These are phyloP conservation scores for Colletotrichum spinosum DNA, from an alignment of 2,329 filamentous ascomycete species.

Conservation along the genomic window DNA sequence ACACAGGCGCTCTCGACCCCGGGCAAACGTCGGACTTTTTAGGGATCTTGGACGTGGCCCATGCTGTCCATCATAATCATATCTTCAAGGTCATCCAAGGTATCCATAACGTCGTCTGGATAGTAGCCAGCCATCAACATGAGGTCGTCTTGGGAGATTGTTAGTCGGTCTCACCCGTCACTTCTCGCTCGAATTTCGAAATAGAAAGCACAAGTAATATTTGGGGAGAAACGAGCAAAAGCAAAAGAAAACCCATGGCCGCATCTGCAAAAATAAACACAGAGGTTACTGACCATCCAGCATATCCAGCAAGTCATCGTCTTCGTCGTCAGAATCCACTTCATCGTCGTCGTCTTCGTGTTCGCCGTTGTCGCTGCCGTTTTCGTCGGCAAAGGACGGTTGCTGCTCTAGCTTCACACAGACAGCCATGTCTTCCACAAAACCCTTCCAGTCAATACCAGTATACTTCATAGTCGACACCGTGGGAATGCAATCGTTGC, in stretches of 20 bases:
- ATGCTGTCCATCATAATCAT: conserved; percentile 18
- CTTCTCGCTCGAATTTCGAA: conserved; percentile 3
- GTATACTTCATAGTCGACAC: conserved; percentile 42
- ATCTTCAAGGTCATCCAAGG: conserved; percentile 21
- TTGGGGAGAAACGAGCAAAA: background rate
- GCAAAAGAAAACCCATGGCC: no score
- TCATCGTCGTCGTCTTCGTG: conserved; percentile 16
- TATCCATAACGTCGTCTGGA: conserved; percentile 12
- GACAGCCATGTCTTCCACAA: conserved; percentile 44
- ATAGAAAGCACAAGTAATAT: conserved; percentile 10
- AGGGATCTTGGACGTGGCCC: background rate
- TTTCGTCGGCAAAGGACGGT: background rate
- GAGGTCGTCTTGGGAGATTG: conserved; percentile 11
- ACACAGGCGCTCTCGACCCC: no score
- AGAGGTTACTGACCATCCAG: conserved; percentile 24
- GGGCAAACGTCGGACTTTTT: background rate
- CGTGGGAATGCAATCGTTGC: background rate
- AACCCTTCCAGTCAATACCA: conserved; percentile 51
- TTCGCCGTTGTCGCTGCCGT: conserved; percentile 18
- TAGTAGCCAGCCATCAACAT: conserved; percentile 22
- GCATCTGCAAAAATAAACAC: background rate
- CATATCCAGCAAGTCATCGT: conserved; percentile 18
- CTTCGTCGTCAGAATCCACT: background rate
- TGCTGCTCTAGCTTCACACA: conserved; percentile 35
- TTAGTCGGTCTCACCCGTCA: conserved; percentile 4